Evolutionary conservation across 176 grass and related monocot genomes (phyloP).

Genomic region (Avena insularis): DNA sequence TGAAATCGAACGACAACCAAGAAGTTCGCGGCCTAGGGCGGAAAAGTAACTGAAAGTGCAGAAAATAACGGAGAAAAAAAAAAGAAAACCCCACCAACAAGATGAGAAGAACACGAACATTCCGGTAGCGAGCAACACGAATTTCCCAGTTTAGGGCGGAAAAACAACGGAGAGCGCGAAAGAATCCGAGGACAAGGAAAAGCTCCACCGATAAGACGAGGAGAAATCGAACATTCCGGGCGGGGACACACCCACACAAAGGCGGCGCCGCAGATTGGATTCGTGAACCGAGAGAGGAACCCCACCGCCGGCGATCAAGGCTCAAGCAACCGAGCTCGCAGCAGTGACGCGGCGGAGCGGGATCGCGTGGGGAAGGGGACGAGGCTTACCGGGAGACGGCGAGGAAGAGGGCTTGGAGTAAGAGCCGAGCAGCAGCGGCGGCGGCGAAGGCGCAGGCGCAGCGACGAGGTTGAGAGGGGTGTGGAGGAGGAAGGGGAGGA

Average conservation of each 20-base stretch:
- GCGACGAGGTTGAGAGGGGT: neutral
- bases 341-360: neutral
- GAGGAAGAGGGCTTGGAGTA: constrained; percentile 9
- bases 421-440: neutral
- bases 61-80: neutral
- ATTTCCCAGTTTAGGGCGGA: neutral
- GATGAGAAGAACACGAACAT: neutral
- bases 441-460: neutral
- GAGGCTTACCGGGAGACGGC: constrained; percentile 13
- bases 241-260: neutral
- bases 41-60: neutral
- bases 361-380: neutral
- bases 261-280: constrained; percentile 24
- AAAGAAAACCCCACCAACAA: neutral
- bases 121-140: neutral
- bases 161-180: neutral
- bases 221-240: neutral
- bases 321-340: neutral
- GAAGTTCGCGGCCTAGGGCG: neutral
- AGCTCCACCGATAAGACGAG: neutral
- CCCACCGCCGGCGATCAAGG: constrained; percentile 1
- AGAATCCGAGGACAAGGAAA: neutral
- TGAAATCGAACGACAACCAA: neutral
- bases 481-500: neutral
- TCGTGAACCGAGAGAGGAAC: neutral